Evolutionary conservation across 371 early-diverging fungal species (phyloP).

Genomic region (Mortierella sp.): DNA sequence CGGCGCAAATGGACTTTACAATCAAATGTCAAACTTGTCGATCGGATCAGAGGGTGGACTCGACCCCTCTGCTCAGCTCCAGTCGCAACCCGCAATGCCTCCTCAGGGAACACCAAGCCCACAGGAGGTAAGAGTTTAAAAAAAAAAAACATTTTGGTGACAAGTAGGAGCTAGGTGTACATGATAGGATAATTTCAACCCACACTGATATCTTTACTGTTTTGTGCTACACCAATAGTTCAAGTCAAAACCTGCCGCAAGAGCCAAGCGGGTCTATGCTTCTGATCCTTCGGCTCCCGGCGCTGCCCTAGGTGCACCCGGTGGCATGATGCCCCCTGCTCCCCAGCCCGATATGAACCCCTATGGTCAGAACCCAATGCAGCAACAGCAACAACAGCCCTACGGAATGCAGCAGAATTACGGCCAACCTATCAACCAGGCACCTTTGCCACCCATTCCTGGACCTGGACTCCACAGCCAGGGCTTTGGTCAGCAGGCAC

Average conservation of each 20-base stretch:
- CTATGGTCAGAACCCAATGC: slow-evolving; percentile 20
- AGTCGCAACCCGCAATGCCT: slow-evolving; percentile 9
- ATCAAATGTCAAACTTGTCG: slow-evolving; percentile 48
- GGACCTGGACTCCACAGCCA: slow-evolving; percentile 5
- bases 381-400: slow-evolving; percentile 15
- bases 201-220: not conserved
- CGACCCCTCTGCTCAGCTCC: slow-evolving; percentile 12
- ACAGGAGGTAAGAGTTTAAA: slow-evolving; percentile 24
- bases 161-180: too few relatives aligned
- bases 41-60: slow-evolving; percentile 16
- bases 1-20: slow-evolving; percentile 22
- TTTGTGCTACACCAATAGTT: slow-evolving; percentile 6
- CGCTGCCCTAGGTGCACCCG: not conserved
- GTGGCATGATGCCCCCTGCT: slow-evolving; percentile 19
- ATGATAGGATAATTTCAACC: too few relatives aligned
- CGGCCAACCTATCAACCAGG: slow-evolving; percentile 1
- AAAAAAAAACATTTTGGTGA: not conserved
- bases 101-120: slow-evolving; percentile 28
- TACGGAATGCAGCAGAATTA: slow-evolving; percentile 26
- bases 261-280: slow-evolving; percentile 44
- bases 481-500: slow-evolving; percentile 24
- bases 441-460: slow-evolving; percentile 8
- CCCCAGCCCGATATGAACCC: slow-evolving; percentile 28
- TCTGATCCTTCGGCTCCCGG: slow-evolving; percentile 28
- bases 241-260: slow-evolving; percentile 41